Evolutionary conservation across 139 green algal species (phyloP).

Genomic region (Haematococcus sp.): DNA sequence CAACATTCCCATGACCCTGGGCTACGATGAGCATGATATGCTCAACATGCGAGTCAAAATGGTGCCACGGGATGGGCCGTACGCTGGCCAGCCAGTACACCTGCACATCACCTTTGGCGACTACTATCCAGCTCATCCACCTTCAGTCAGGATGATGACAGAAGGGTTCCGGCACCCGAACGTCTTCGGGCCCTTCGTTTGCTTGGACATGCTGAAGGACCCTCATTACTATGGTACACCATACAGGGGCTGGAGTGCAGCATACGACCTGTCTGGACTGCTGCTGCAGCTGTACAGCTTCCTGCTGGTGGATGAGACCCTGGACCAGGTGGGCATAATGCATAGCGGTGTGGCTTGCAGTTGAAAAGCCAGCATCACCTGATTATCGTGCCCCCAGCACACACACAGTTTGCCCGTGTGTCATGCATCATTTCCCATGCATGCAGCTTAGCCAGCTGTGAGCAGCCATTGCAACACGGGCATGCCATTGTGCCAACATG

Average conservation of each 20-base stretch:
- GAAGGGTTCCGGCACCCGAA: slow-evolving; percentile 14
- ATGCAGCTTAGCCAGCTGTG: too few species aligned
- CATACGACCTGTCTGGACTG: slow-evolving; percentile 17
- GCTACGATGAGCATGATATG: too few species aligned
- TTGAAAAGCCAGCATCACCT: too few species aligned
- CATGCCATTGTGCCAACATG: too few species aligned
- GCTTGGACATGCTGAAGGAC: slow-evolving; percentile 33
- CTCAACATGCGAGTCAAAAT: too few species aligned
- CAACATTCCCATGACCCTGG: too few species aligned
- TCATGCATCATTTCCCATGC: too few species aligned
- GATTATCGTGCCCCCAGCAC: too few species aligned
- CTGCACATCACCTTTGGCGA: slow-evolving; percentile 23
- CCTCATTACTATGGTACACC: not conserved
- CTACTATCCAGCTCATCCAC: slow-evolving; percentile 13
- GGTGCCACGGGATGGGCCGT: too few species aligned
- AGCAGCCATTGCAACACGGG: too few species aligned
- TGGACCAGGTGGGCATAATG: slow-evolving; percentile 13
- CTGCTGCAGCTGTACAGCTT: slow-evolving; percentile 35
- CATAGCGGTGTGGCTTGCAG: not conserved
- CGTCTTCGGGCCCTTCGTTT: slow-evolving; percentile 27
- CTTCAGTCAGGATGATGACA: slow-evolving; percentile 1
- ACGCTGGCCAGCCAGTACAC: not conserved
- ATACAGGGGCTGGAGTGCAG: slow-evolving; percentile 27
- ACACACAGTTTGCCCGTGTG: too few species aligned
- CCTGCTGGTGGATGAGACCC: slow-evolving; percentile 19